A percentile compares a stretch with the other conserved stretches of the same genome.
phyloP scores from a whole-genome alignment of 768 basidiomycete species.

The Clitopilus passeckerianus region DNA sequence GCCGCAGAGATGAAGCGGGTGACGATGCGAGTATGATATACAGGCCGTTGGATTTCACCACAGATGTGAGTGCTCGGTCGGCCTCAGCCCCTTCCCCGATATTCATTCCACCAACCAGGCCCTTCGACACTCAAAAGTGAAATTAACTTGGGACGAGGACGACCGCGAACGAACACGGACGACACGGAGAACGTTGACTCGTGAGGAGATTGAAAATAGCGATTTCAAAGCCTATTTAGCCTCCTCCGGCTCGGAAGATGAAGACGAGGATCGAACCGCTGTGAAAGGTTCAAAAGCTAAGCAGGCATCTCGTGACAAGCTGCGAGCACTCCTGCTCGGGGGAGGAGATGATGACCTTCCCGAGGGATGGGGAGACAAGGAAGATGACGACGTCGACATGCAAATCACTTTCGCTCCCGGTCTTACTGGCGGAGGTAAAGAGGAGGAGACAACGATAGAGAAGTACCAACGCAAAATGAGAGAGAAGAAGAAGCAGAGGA shows the following conservation, averaged over 20 bases:
- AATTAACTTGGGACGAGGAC: constrained; percentile 97
- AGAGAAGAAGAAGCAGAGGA: constrained; percentile 82
- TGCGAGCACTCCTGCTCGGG: constrained; percentile 73
- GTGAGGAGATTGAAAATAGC: constrained; percentile 85
- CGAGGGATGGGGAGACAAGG: constrained; percentile 73
- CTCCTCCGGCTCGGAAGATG: constrained; percentile 58
- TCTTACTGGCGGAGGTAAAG: constrained; percentile 48
- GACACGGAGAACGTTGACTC: constrained; percentile 72
- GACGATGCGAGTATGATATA: constrained; percentile 56
- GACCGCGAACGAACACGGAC: constrained; percentile 81
- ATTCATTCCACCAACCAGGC: constrained; percentile 48
- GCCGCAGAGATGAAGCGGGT: constrained; percentile 75
- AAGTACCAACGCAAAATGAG: constrained; percentile 85
- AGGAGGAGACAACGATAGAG: constrained; percentile 80
- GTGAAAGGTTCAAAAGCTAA: constrained; percentile 27
- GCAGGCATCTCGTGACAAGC: constrained; percentile 52
- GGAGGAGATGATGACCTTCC: constrained; percentile 60
- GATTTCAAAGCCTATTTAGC: constrained; percentile 84
- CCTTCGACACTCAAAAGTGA: constrained; percentile 95
- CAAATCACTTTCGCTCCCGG: constrained; percentile 94
- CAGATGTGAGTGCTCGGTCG: constrained; percentile 59
- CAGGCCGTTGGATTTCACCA: constrained; percentile 84
- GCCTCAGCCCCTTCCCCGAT: background rate
- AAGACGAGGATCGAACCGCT: constrained; percentile 26
- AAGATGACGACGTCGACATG: constrained; percentile 69